Evolutionary conservation across 2,329 filamentous ascomycete genomes (phyloP).

Genomic region (Lojkania enalia): DNA sequence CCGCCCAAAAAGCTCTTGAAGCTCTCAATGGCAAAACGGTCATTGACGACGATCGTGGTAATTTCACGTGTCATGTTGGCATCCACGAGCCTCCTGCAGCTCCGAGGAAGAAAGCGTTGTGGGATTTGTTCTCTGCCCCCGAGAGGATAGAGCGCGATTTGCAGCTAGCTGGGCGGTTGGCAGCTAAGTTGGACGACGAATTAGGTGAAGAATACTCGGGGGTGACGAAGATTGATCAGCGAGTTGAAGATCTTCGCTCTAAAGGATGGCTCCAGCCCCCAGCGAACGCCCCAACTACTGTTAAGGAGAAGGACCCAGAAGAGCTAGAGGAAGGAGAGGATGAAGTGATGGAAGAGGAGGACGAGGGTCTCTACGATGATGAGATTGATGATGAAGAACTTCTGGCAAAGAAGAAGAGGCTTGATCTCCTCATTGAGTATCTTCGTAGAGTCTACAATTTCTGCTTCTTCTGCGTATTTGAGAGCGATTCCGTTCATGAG

Average conservation of each 20-base stretch:
- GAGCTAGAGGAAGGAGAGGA: slow-evolving; percentile 78
- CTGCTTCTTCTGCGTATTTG: slow-evolving; percentile 99
- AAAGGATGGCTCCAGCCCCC: slow-evolving; percentile 76
- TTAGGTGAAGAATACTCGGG: slow-evolving; percentile 72
- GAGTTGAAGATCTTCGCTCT: slow-evolving; percentile 77
- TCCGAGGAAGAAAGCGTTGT: slow-evolving; percentile 90
- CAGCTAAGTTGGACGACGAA: slow-evolving; percentile 82
- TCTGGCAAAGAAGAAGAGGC: slow-evolving; percentile 90
- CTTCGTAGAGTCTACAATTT: slow-evolving; percentile 96
- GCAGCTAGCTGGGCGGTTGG: slow-evolving; percentile 76
- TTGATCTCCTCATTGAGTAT: slow-evolving; percentile 95
- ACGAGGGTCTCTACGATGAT: slow-evolving; percentile 68
- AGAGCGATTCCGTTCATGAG: slow-evolving; percentile 96
- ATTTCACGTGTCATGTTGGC: slow-evolving; percentile 96
- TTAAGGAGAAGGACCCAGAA: slow-evolving; percentile 63
- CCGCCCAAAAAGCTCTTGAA: slow-evolving; percentile 84
- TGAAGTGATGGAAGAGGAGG: slow-evolving; percentile 62
- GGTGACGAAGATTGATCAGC: slow-evolving; percentile 78
- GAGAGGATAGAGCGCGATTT: slow-evolving; percentile 93
- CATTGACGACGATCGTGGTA: slow-evolving; percentile 87
- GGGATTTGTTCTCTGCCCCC: slow-evolving; percentile 93
- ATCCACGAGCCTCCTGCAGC: slow-evolving; percentile 87
- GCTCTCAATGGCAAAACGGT: slow-evolving; percentile 98
- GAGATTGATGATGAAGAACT: slow-evolving; percentile 90
- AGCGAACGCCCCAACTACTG: slow-evolving; percentile 53